Percentiles rank a stretch among this genome's conserved stretches.
Conservation (phyloP, 1,139 yeast genomes). For the Yamadazyma membranifaciens region DNA sequence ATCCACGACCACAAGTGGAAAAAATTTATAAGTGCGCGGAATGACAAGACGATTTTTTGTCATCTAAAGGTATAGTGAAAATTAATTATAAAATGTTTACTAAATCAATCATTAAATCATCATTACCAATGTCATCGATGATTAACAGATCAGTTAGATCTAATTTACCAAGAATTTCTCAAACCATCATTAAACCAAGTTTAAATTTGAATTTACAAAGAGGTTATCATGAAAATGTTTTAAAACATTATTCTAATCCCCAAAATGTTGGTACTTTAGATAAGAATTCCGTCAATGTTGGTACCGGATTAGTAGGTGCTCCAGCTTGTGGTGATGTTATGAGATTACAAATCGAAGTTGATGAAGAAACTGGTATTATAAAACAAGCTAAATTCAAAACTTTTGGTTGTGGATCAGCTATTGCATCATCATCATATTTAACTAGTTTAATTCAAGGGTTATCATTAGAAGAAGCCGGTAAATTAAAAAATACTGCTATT, state of each 20-base stretch:
- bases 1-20: conserved; percentile 1
- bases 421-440: conserved; percentile 92
- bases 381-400: conserved; percentile 97
- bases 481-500: conserved; percentile 85
- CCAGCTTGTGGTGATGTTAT: conserved; percentile 99
- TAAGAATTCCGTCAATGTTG: conserved; percentile 75
- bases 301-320: conserved; percentile 97
- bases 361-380: conserved; percentile 85
- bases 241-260: conserved; percentile 95
- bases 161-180: not conserved
- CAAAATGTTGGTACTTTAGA: conserved; percentile 94
- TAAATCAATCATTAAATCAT: conserved; percentile 21
- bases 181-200: not conserved
- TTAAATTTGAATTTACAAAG: conserved; percentile 20
- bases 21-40: not conserved
- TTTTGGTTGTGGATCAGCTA: conserved; percentile 97
- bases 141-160: conserved; percentile 1
- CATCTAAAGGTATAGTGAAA: not conserved
- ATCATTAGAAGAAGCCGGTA: conserved; percentile 89
- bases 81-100: conserved; percentile 18
- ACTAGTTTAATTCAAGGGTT: conserved; percentile 95
- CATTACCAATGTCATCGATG: conserved; percentile 6
- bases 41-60: not conserved
- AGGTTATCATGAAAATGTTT: conserved; percentile 68
- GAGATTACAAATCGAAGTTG: conserved; percentile 93